Base-by-base conservation (phyloP, 1,284 basidiomycete species). In the Chalciporus sp. region DNA sequence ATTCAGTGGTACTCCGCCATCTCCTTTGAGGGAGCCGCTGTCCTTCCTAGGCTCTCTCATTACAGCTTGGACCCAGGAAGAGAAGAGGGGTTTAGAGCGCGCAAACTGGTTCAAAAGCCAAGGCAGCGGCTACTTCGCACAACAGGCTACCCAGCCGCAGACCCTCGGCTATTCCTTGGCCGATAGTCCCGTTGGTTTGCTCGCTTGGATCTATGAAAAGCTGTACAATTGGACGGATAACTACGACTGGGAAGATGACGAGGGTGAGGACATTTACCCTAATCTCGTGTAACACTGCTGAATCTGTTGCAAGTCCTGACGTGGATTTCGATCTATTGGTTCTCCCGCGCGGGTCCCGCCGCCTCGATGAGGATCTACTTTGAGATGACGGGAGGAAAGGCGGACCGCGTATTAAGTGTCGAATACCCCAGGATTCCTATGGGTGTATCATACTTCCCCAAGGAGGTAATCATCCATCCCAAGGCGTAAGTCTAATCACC, bases 141-240 rank as follows among this genome's bases (percentile, higher is more conserved):
- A 75, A 48, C 84, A 85, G 43, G 52, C 69, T 1, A 83, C 80
- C 0, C 75, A 76, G 52, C 84, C 84, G 0, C 82, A 84, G 63
- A 86, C 83, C 0, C 61, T 86, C 4, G 83, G 81, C 0, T 85
- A 85, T 58, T 63, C 70, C 11, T 68, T 86, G 2, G 66, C 76
- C 0, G 84, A 85, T 61, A 84, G 82, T n/a, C 84, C 84, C 12
- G 72, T 75, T 6, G 83, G 80, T 0, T 62, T 86, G 14, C 72
- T 85, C 2, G 80, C 77, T 1, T 85, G 83, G 81, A 79, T 86
- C 33, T 84, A 83, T 50, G 82, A 85, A 58, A 85, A 85, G 56
- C 65, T 85, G 0, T 69, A 76, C 4, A 61, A 65, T 16, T 84
- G 82, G 79, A 74, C 78, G 0, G 82, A 84, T 54, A 58, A 60